phyloP scores from a whole-genome alignment of 116 monocot species.

The Dioscorea cayenensis region DNA sequence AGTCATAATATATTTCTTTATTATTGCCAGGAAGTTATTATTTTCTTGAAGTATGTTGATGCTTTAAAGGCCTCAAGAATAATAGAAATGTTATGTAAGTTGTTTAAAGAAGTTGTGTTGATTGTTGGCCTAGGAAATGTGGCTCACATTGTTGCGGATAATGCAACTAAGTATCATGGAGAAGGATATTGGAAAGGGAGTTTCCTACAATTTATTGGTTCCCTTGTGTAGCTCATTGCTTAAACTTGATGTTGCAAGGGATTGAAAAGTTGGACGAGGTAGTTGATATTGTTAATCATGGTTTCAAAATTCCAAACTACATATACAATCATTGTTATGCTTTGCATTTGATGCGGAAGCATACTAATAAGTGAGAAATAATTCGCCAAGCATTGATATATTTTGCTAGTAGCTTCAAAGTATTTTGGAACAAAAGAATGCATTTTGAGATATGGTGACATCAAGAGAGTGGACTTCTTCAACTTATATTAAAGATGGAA shows the following conservation, averaged over 20 bases:
- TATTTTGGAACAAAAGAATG: constrained; percentile 45
- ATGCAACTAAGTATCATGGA: constrained; percentile 45
- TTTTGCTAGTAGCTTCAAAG: constrained; percentile 38
- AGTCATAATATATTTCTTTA: constrained; percentile 67
- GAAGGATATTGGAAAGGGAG: constrained; percentile 48
- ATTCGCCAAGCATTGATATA: constrained; percentile 53
- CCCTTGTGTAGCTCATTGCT: constrained; percentile 62
- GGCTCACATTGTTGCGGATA: constrained; percentile 72
- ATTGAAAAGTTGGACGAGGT: constrained; percentile 47
- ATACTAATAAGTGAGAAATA: constrained; percentile 71
- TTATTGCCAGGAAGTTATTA: constrained; percentile 73
- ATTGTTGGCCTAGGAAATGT: constrained; percentile 74
- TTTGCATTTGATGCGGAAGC: constrained; percentile 63
- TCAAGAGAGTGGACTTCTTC: constrained; percentile 73
- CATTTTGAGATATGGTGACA: constrained; percentile 47
- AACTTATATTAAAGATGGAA: constrained; percentile 52
- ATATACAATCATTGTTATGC: constrained; percentile 51
- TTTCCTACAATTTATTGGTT: constrained; percentile 90
- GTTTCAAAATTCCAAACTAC: constrained; percentile 59
- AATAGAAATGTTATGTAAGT: constrained; percentile 62
- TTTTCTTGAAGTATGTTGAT: constrained; percentile 78
- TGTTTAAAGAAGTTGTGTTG: constrained; percentile 63
- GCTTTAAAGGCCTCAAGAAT: constrained; percentile 56
- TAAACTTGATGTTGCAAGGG: constrained; percentile 76
- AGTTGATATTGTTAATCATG: constrained; percentile 47